Conservation (phyloP, 768 basidiomycete species). For the Fomitopsis pulvina region DNA sequence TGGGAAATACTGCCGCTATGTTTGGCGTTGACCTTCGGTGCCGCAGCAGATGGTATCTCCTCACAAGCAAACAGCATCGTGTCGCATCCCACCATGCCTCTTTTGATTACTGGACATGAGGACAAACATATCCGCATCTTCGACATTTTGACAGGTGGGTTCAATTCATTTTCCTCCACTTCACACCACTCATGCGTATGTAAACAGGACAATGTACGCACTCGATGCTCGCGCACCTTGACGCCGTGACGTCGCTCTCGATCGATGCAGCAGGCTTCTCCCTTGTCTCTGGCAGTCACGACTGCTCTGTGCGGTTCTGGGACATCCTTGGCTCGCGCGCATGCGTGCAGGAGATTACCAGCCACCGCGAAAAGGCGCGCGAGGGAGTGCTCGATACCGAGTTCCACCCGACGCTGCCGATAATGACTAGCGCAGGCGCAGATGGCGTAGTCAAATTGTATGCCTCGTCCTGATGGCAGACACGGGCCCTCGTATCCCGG, state of each 20-base stretch:
- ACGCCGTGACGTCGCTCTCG: constrained; percentile 86
- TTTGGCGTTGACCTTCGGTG: neutral
- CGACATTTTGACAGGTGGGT: constrained; percentile 74
- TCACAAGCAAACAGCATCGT: constrained; percentile 83
- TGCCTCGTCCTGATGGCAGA: constrained; percentile 61
- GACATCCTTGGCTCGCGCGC: constrained; percentile 73
- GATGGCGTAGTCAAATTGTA: constrained; percentile 93
- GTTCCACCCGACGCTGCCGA: constrained; percentile 75
- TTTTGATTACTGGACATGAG: constrained; percentile 88
- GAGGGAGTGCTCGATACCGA: constrained; percentile 90
- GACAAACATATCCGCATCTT: constrained; percentile 91
- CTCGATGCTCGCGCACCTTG: constrained; percentile 86
- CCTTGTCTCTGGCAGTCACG: constrained; percentile 86
- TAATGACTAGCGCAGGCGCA: constrained; percentile 92
- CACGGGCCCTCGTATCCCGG: neutral
- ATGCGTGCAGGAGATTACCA: constrained; percentile 85
- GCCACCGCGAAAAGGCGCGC: constrained; percentile 82
- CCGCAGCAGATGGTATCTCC: constrained; percentile 55
- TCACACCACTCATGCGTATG: neutral
- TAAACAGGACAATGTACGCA: constrained; percentile 74
- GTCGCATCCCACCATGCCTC: constrained; percentile 85
- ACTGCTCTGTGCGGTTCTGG: constrained; percentile 95
- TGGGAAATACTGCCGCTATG: neutral
- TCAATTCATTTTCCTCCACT: neutral
- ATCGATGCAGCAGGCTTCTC: constrained; percentile 84